Base-by-base conservation (phyloP, 176 grass and related monocot species). In the Phoenix roebelenii region DNA sequence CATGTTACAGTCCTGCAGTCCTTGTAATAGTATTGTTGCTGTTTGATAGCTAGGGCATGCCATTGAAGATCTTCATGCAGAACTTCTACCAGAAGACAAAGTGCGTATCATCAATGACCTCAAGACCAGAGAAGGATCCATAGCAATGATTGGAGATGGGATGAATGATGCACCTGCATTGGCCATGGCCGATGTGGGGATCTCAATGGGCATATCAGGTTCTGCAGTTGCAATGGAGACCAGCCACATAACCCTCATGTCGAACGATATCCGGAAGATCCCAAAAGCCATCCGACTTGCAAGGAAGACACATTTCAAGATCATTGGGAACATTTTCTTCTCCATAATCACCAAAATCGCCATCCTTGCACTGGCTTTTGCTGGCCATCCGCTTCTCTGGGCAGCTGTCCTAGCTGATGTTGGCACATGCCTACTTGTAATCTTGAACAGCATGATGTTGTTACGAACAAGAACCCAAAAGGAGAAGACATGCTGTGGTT, bases 391-490 rank as follows among this genome's bases (percentile, higher is more conserved):
- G 1, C 70, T 93, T 57, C 60, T 99, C 29, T 99, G 94, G 94
- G 94, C 88, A 58, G 94, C 94, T 1, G 88, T 99, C 39, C 85
- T 99, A 18, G 94, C 94, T 64, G 94, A 99, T 79, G 94, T 93
- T 15, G 94, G 94, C 12, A 99, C 94, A 35, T 99, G 88, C 71
- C 74, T 99, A 71, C 4, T 99, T 58, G 94, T 99, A 54, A 99
- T 99, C 75, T 85, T 86, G 67, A 83, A 99, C 67, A 99, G 94
- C 70, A 99, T 99, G 94, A 39, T 80, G 57, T 39, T 99, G 18
- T 51, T 99, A 68, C 80, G 74, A 25, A 71, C 82, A 54, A 50
- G 66, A n/a, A 4, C 25, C 5, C 59, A 35, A 18, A 91, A 82
- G 70, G 65, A 49, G 3, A 93, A 84, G 66, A 90, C 73, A 69